These are phyloP conservation scores for Debaryomyces hansenii DNA, from an alignment of 805 yeast genomes.

Conservation along the genomic window DNA sequence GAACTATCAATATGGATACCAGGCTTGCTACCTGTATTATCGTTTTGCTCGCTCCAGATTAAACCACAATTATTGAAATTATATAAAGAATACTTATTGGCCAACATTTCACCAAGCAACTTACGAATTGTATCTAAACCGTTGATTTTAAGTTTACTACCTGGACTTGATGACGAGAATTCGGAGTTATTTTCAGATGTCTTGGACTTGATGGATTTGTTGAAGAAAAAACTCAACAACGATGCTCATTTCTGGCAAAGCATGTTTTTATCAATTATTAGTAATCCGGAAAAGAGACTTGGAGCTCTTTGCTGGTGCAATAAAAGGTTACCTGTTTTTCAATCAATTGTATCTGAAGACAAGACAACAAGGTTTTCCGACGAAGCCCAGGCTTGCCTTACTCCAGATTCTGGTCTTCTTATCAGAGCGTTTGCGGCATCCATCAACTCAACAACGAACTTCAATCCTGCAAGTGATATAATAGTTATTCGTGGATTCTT, in stretches of 20 bases:
- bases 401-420: conserved; percentile 79
- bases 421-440: conserved; percentile 74
- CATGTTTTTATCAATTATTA: conserved; percentile 69
- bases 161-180: conserved; percentile 91
- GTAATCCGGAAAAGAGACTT: conserved; percentile 74
- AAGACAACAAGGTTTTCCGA: conserved; percentile 26
- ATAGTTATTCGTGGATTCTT: conserved; percentile 83
- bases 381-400: conserved; percentile 60
- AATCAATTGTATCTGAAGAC: conserved; percentile 27
- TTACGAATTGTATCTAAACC: conserved; percentile 65
- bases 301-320: conserved; percentile 83
- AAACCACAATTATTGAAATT: conserved; percentile 74
- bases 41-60: conserved; percentile 86
- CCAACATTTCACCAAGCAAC: conserved; percentile 37
- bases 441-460: conserved; percentile 40
- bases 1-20: conserved; percentile 83
- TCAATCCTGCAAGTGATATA: conserved; percentile 50
- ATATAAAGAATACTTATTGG: conserved; percentile 53
- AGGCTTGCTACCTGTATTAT: conserved; percentile 84
- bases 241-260: conserved; percentile 87
- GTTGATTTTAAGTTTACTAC: conserved; percentile 68
- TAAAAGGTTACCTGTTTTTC: conserved; percentile 63
- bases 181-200: conserved; percentile 74
- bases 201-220: conserved; percentile 56
- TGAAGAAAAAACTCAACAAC: conserved; percentile 57